A percentile compares a stretch with the other conserved stretches of the same genome.
These are phyloP conservation scores for Tinospora cordifolia DNA, from an alignment of 164 flowering plant genomes.

Conservation along the genomic window DNA sequence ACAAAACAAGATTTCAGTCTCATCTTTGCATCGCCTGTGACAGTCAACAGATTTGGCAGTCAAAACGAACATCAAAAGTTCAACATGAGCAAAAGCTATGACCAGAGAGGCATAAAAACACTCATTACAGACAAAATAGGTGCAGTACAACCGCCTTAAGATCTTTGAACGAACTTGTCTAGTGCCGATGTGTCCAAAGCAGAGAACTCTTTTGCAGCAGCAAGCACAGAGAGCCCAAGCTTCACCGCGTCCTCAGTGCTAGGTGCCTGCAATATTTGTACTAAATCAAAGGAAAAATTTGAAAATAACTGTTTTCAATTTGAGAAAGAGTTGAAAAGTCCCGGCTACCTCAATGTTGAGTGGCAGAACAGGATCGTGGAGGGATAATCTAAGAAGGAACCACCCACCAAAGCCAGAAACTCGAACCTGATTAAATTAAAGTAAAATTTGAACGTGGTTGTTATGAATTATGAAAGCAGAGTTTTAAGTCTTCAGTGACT, in stretches of 20 bases:
- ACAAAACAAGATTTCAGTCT: too few relatives aligned
- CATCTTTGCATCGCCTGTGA: not conserved
- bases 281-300: constrained; percentile 4
- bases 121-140: not conserved
- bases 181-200: constrained; percentile 76
- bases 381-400: constrained; percentile 93
- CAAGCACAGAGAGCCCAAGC: constrained; percentile 67
- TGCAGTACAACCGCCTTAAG: not conserved
- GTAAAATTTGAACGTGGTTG: not conserved
- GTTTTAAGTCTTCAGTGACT: not conserved
- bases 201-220: constrained; percentile 57
- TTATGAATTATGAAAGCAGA: not conserved
- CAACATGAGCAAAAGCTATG: not conserved
- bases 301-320: not conserved
- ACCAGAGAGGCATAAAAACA: constrained; percentile 2
- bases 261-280: constrained; percentile 43
- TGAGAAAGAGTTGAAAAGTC: not conserved
- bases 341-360: constrained; percentile 81
- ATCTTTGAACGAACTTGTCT: constrained; percentile 45
- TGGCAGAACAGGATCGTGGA: constrained; percentile 96
- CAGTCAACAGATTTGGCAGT: not conserved
- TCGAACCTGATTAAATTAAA: constrained; percentile 43
- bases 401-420: constrained; percentile 93
- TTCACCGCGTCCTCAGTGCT: constrained; percentile 69
- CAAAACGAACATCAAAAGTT: not conserved